Evolutionary conservation across 495 filamentous ascomycete species (phyloP), one percentile per base, ranked within the genome.

Genomic region (Collariella sp.): DNA sequence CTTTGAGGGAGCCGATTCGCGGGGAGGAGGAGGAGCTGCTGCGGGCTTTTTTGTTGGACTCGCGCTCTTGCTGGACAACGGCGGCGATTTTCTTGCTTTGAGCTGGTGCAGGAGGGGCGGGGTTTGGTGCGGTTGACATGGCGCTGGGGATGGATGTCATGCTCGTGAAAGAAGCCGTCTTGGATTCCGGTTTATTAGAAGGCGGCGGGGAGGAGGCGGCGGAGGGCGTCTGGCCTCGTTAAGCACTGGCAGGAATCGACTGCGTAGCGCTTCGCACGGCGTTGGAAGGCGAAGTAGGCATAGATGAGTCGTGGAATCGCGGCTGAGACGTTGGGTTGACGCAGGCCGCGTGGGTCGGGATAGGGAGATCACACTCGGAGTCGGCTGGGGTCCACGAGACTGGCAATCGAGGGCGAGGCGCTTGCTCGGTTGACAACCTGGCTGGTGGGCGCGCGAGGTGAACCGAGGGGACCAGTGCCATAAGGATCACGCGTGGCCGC

Each of bases 341-440:
- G 48, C 72, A 75, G 50, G 72, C 64, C 7, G 75, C 65, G 23
- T 72, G 64, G 19, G 72, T 65, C 6, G 75, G 67, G 23, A 70
- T 64, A 19, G 73, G 72, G 79, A 76, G 20, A 75, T 68, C 33
- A 73, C 67, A 16, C 26, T 46, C 46, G 71, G 68, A 51, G 70
- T 65, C 11, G 65, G 67, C 11, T 86, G 82, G 7, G 88, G 56
- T 96, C 89, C 38, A 95, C 89, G 34, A 95, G 77, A 66, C 88
- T 93, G 18, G 88, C 83, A 56, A 96, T 95, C 0, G 90, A 88
- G 7, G 90, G 89, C 22, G 90, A 95, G 18, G 87, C 86, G 65
- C 87, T 93, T 16, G 89, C 87, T 46, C 86, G 81, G 62, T 82
- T 85, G 38, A 70, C 67, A 52, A 62, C 61, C 48, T 71, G 75